Base-by-base conservation (phyloP, 257 asterid genomes). In the Ocimum tenuiflorum region DNA sequence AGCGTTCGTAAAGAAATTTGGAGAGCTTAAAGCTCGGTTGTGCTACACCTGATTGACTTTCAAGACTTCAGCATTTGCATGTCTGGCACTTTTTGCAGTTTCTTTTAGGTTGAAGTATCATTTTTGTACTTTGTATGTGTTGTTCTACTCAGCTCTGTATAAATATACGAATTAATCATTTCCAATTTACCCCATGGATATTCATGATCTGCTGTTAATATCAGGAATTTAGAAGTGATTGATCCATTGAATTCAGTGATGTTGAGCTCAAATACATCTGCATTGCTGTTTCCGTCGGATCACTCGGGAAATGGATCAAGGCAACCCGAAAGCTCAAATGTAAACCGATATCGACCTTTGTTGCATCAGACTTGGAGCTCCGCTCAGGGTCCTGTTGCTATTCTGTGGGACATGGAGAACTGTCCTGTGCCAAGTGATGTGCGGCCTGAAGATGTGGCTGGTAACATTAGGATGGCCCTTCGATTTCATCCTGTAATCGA, bases 331-430 rank as follows among this genome's bases (percentile, higher is more conserved):
- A 76, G 23, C 78, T 47, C 83, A 53, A 80, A 60, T 63, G 20
- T 68, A 31, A 66, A 63, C 66, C 68, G 72, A 12, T 41, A 65
- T 38, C 71, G 39, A 19, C 71, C 74, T 67, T 70, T 69, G 8
- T 29, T 60, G 11, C 85, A 63, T 77, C 91, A 82, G 57, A 66
- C 15, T 39, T 62, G 62, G 20, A 64, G 64, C 60, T 65, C 72
- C 23, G 70, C 67, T 15, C 78, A 77, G 7, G 95, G 95, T 46
- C 88, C 84, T 0, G 88, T 94, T 65, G 94, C 89, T 7, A 85
- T 94, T 68, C 88, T 90, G 39, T 94, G 99, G 99, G 99, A 94
- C 82, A 91, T 94, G 13, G 97, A 94, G 69, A 94, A 94, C 83
- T 94, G 99, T 63, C 96, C 91, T 0, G 89, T 94, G 56, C 99